Conservation (phyloP, 441 rosid genomes). For the Syzygium syzygioides region DNA sequence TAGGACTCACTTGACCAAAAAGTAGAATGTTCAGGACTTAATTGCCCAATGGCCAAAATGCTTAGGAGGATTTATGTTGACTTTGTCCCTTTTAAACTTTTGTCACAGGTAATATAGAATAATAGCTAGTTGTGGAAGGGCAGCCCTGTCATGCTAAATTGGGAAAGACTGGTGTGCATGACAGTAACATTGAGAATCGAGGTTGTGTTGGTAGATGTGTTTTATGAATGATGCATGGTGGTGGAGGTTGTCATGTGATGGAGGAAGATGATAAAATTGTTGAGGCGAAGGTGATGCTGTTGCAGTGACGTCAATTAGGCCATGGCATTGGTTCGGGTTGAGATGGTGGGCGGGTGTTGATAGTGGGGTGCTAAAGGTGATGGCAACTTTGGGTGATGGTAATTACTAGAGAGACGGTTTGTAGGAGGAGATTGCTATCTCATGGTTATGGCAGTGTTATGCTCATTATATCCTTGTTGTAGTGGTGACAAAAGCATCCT, state of each 20-base stretch:
- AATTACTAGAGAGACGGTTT: neutral
- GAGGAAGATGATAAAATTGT: neutral
- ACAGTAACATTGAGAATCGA: neutral
- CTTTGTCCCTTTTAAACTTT: neutral
- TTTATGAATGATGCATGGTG: neutral
- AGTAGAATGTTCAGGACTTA: neutral
- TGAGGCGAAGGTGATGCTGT: neutral
- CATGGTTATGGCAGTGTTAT: neutral
- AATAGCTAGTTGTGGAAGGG: neutral
- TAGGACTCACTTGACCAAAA: neutral
- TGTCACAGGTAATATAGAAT: neutral
- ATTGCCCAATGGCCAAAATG: neutral
- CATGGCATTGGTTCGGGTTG: neutral
- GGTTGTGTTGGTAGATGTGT: neutral
- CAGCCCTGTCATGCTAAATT: neutral
- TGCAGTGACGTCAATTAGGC: neutral
- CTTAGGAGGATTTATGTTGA: neutral
- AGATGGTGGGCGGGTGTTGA: neutral
- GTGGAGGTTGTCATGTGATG: neutral
- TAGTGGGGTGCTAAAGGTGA: neutral
- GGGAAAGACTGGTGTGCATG: neutral
- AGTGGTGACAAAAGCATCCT: neutral
- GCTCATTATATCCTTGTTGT: neutral
- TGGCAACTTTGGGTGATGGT: neutral
- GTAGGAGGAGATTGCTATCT: neutral